phyloP scores from a whole-genome alignment of 805 yeast species.

The Clavispora fructus region DNA sequence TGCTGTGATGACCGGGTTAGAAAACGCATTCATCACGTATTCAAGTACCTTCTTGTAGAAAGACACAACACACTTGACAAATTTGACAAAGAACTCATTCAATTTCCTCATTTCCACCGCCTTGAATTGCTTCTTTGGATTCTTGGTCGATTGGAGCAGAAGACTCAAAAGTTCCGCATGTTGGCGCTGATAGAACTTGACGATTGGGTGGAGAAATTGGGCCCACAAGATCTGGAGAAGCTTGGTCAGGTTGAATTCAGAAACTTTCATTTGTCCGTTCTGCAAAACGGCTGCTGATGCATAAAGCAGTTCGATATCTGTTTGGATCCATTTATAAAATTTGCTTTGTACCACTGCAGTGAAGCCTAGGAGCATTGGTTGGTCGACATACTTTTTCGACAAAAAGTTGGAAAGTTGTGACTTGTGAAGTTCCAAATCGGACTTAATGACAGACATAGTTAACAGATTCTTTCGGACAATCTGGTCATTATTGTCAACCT shows the following conservation, averaged over 20 bases:
- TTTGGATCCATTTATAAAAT: slow-evolving; percentile 35
- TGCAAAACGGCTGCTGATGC: neutral
- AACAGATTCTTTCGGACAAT: neutral
- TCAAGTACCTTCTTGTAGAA: slow-evolving; percentile 34
- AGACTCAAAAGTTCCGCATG: slow-evolving; percentile 23
- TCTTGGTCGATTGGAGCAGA: slow-evolving; percentile 13
- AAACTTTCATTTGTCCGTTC: slow-evolving; percentile 6
- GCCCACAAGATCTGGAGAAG: slow-evolving; percentile 49
- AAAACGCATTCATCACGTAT: neutral
- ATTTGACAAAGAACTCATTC: slow-evolving; percentile 47
- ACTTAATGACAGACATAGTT: slow-evolving; percentile 7
- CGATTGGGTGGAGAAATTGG: slow-evolving; percentile 58
- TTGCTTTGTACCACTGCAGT: slow-evolving; percentile 45
- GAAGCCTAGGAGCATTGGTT: slow-evolving; percentile 45
- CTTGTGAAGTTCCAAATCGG: slow-evolving; percentile 14
- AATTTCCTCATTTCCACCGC: slow-evolving; percentile 54
- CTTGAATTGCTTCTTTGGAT: slow-evolving; percentile 17
- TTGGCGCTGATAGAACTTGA: slow-evolving; percentile 48
- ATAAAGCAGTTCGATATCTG: slow-evolving; percentile 21
- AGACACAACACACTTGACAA: slow-evolving; percentile 39
- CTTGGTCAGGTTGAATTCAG: slow-evolving; percentile 33
- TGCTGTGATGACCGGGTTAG: slow-evolving; percentile 3
- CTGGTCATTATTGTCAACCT: neutral
- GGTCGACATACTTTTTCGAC: slow-evolving; percentile 25
- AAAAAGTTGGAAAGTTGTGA: slow-evolving; percentile 24